Percentiles rank a stretch among this genome's conserved stretches.
Evolutionary conservation across 129 eudicot species (phyloP).

Genomic region (Escallonia herrerae): DNA sequence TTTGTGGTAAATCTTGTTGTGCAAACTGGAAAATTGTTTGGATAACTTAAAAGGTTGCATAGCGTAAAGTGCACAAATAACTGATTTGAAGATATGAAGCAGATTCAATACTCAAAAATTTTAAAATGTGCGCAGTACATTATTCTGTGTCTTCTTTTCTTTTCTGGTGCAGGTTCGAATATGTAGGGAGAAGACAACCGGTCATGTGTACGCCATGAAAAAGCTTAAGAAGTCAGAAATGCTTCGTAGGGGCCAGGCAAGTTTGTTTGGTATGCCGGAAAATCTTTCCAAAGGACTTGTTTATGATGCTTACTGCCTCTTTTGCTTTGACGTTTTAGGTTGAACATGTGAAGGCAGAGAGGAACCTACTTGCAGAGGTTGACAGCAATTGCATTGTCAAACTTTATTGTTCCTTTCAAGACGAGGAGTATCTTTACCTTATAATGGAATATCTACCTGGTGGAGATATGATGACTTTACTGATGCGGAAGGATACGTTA

Average conservation of each 20-base stretch:
- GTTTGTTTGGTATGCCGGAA: slow-evolving; percentile 4
- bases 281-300: neutral
- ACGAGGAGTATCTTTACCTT: slow-evolving; percentile 85
- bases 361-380: slow-evolving; percentile 91
- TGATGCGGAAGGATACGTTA: slow-evolving; percentile 85
- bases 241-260: slow-evolving; percentile 98
- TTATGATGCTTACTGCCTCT: slow-evolving; percentile 3
- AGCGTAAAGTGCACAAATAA: no score
- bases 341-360: slow-evolving; percentile 97
- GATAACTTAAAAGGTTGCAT: no score
- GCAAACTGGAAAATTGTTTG: no score
- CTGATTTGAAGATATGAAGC: no score
- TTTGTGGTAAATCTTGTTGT: no score
- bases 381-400: slow-evolving; percentile 97
- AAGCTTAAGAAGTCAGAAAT: slow-evolving; percentile 94
- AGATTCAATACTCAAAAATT: no score
- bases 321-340: slow-evolving; percentile 39
- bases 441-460: slow-evolving; percentile 97
- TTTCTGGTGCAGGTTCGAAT: slow-evolving; percentile 56
- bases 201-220: slow-evolving; percentile 96
- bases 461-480: slow-evolving; percentile 97
- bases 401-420: slow-evolving; percentile 95
- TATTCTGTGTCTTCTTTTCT: slow-evolving; percentile 1
- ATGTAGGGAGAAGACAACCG: slow-evolving; percentile 85
- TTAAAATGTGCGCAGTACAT: no score